Evolutionary conservation across 305 asterid genomes (phyloP), one percentile per base, ranked within the genome.

Genomic region (Ajuga reptans): DNA sequence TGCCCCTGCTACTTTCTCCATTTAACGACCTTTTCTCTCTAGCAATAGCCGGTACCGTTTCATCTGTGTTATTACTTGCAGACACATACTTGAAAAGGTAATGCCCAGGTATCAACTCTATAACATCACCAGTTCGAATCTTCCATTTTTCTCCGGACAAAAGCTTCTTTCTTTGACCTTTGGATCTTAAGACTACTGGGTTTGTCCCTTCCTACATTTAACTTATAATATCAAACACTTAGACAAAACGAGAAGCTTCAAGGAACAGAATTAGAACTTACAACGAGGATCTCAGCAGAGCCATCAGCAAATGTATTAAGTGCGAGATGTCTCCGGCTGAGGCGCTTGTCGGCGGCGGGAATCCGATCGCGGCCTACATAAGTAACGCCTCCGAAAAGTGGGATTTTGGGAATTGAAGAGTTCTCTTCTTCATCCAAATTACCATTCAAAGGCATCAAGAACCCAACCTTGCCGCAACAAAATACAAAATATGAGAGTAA

Each of bases 51-150:
- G 76, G 63, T 55, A 74, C 74, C 9, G 51, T 73, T 68, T 69
- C 80, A 18, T 72, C 64, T 36, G 57, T 70, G 69, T 79, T 71
- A 71, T 65, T 21, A 72, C 47, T 33, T 16, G 72, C 55, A 49
- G 80, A 74, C 15, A 83, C 90, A 73, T 85, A 90, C 83, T 81
- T 90, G 82, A 89, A 90, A 66, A 84, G 69, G 89, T 93, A 82
- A 75, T 81, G 87, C 56, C 97, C 97, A 0, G 99, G 99, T 77
- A 93, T 87, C 74, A 93, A 76, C 81, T 93, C 97, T 66, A 93
- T 65, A 49, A 89, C 54, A 78, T 90, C 96, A 72, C 91, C 95
- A 61, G 82, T 65, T 68, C 75, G 79, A 67, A 93, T 79, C 68
- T 73, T 83, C 82, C 85, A 72, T 65, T 79, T 86, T 70, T 86